phyloP scores from a whole-genome alignment of 352 stramenopile species.

The Phytophthora europaea region DNA sequence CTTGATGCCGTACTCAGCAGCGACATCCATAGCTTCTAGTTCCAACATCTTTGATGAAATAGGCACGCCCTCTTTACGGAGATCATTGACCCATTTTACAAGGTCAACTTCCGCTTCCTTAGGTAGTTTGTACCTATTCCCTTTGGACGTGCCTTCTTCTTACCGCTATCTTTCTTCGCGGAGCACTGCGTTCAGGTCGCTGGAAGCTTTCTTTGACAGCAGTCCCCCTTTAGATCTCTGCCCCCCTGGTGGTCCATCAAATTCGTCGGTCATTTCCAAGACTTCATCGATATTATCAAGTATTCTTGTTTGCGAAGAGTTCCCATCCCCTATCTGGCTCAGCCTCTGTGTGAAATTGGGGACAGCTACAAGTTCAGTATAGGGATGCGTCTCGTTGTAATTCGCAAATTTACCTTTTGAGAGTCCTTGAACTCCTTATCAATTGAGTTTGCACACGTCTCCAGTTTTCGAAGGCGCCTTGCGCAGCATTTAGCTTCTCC shows the following conservation, averaged over 20 bases:
- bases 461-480: slow-evolving; percentile 57
- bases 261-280: slow-evolving; percentile 19
- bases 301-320: slow-evolving; percentile 7
- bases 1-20: no score
- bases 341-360: slow-evolving; percentile 17
- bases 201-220: slow-evolving; percentile 53
- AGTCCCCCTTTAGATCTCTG: slow-evolving; percentile 4
- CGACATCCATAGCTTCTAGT: no score
- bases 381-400: not conserved
- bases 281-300: slow-evolving; percentile 32
- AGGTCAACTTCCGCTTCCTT: no score
- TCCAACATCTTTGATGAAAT: no score
- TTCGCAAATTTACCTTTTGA: slow-evolving; percentile 43
- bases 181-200: slow-evolving; percentile 44
- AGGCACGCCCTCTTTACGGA: no score
- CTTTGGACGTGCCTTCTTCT: no score
- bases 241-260: not conserved
- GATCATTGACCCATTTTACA: no score
- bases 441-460: slow-evolving; percentile 60
- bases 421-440: slow-evolving; percentile 70
- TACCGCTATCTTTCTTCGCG: no score
- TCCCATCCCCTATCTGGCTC: slow-evolving; percentile 23
- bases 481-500: no score
- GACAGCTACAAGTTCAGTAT: not conserved
- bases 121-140: no score